phyloP scores from a whole-genome alignment of 768 basidiomycete genomes.

The Podaxis rugospora region DNA sequence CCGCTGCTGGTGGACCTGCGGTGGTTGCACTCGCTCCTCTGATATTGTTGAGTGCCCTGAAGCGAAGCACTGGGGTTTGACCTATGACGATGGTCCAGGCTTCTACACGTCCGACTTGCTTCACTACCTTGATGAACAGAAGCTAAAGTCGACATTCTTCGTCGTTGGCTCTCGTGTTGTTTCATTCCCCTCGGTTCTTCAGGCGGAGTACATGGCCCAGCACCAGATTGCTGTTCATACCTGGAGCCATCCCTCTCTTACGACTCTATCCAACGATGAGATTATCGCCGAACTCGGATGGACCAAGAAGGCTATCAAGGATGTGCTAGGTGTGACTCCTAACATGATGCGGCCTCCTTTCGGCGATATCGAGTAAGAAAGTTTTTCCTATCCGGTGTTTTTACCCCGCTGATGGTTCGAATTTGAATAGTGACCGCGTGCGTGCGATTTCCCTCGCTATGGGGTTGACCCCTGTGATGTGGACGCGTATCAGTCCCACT shows the following conservation, averaged over 20 bases:
- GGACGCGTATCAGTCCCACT: slow-evolving; percentile 62
- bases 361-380: slow-evolving; percentile 68
- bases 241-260: slow-evolving; percentile 71
- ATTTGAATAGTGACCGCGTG: slow-evolving; percentile 64
- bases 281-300: slow-evolving; percentile 89
- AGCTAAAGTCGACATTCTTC: slow-evolving; percentile 84
- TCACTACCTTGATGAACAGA: slow-evolving; percentile 55
- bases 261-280: slow-evolving; percentile 71
- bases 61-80: slow-evolving; percentile 50
- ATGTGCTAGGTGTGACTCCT: slow-evolving; percentile 74
- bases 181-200: slow-evolving; percentile 64
- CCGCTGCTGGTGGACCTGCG: slow-evolving; percentile 81
- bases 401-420: slow-evolving; percentile 10
- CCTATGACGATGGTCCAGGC: slow-evolving; percentile 79
- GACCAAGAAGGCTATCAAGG: slow-evolving; percentile 81
- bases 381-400: not conserved
- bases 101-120: slow-evolving; percentile 73
- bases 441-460: slow-evolving; percentile 80
- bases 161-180: slow-evolving; percentile 79
- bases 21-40: slow-evolving; percentile 59
- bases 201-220: slow-evolving; percentile 68
- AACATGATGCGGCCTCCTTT: slow-evolving; percentile 80
- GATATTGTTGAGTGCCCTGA: slow-evolving; percentile 78
- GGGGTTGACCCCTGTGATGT: slow-evolving; percentile 80
- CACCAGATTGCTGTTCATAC: slow-evolving; percentile 75